Conservation (phyloP, 352 stramenopile genomes). For the Albugo laibachii region DNA sequence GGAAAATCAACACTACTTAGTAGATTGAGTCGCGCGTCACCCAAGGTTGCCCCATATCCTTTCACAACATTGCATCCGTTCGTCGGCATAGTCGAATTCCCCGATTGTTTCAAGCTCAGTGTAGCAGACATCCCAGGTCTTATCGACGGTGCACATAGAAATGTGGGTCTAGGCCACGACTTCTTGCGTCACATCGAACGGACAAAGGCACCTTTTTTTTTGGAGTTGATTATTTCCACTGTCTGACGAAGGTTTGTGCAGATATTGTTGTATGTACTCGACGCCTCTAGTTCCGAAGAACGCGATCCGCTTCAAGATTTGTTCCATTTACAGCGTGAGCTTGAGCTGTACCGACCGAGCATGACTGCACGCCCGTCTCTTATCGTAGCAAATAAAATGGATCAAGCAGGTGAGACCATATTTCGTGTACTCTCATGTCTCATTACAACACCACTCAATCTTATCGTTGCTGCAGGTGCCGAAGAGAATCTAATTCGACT, state of each 20-base stretch:
- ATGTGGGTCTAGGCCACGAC: slow-evolving; percentile 94
- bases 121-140: slow-evolving; percentile 79
- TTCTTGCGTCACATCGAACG: slow-evolving; percentile 98
- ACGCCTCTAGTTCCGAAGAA: slow-evolving; percentile 58
- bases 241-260: slow-evolving; percentile 7
- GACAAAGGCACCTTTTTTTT: slow-evolving; percentile 68
- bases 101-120: slow-evolving; percentile 83
- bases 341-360: slow-evolving; percentile 72
- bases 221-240: not conserved
- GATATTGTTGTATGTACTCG: slow-evolving; percentile 75
- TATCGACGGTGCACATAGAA: slow-evolving; percentile 84
- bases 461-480: slow-evolving; percentile 15
- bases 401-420: slow-evolving; percentile 31
- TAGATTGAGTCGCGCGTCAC: slow-evolving; percentile 81
- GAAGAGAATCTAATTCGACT: slow-evolving; percentile 63
- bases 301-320: slow-evolving; percentile 62
- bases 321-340: slow-evolving; percentile 53
- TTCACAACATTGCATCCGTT: slow-evolving; percentile 96
- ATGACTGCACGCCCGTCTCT: slow-evolving; percentile 72
- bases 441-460: not conserved
- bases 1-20: slow-evolving; percentile 93
- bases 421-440: not conserved
- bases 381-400: slow-evolving; percentile 83
- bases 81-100: slow-evolving; percentile 89
- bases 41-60: slow-evolving; percentile 91